Base-by-base conservation (phyloP, 352 stramenopile species). In the Globisporangium alternatum region DNA sequence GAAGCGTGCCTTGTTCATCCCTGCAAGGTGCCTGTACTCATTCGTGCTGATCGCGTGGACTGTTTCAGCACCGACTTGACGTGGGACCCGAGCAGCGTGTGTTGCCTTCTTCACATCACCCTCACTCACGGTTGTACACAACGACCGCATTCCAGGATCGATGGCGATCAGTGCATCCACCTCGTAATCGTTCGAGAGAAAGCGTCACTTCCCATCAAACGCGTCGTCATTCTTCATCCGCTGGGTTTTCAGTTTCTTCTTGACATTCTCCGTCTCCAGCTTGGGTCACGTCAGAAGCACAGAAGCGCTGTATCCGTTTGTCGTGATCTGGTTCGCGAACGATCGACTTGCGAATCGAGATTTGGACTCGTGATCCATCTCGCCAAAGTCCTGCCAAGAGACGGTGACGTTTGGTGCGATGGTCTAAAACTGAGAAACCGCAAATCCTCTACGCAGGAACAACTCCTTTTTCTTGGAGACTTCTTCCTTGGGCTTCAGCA, bases 91-190 rank as follows among this genome's bases (percentile, higher is more conserved):
- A 28, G 45, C 28, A 28, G 15, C 28, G 21, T 41, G 19, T 25
- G 51, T 41, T 15, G 51, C n/a, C 17, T 57, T n/a, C 51, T 57
- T 57, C 39, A 25, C 15, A 0, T 13, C 35, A 22, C 47, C 48
- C 28, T 65, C 48, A 19, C 21, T 39, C 48, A 65, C 60, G 1
- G 60, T 48, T 19, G 60, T 65, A 31, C 47, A 52, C 8, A 65
- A n/a, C n/a, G 33, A 54, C 15, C 35, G 31, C 60, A 65, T 65
- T 6, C 48, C 60, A 1, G 60, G 60, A 52, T 65, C 60, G 15
- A 65, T 52, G 0, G 13, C 33, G 4, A 65, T 10, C 10, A 65
- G n/a, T 25, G 47, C 30, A 13, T 59, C 33, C 1, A 48, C 21
- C 48, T 58, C 39, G 35, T 53, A 59, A 0, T 52, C 47, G 4